Base-by-base conservation (phyloP, 805 yeast species). In the Schizosaccharomyces lindneri region DNA sequence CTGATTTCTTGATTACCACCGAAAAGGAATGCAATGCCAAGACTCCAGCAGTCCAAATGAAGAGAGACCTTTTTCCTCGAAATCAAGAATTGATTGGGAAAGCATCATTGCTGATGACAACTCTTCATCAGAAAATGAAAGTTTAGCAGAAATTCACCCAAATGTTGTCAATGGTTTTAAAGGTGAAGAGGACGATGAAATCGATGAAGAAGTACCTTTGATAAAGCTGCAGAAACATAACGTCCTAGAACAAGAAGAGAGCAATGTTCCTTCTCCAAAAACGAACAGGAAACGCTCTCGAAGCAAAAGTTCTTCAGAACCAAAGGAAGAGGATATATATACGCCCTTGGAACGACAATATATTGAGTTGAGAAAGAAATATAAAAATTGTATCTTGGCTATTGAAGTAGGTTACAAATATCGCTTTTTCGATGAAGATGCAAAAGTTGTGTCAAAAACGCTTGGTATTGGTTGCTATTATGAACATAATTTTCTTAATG, bases 351-450 rank as follows among this genome's bases (percentile, higher is more conserved):
- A 88, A 65, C 78, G 77, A 64, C 97, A 89, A 70, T 81, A 82
- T 63, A 73, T 81, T 36, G 83, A 81, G 2, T 72, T 93, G 61
- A 88, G 88, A 67, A 65, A 70, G 5, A 67, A 71, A 1, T 73
- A 90, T 68, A 68, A 68, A 61, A 95, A 87, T 65, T 85, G 85
- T 61, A 66, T 93, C 1, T 73, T 93, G 7, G 82, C 93, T 0
- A 76, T 90, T 31, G 93, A 93, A 69, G 94, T 86, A 2, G 98
- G 98, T 0, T 93, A 90, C 73, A 88, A 87, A 70, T 93, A 81
- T 72, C 86, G 85, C 67, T 82, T 89, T 64, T 87, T 80, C 69
- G 95, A 95, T 0, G 77, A 81, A 62, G 97, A 90, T 71, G 97
- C 97, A 21, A 43, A 31, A 24, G 61, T 59, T 4, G 95, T 83